Evolutionary conservation across 2,329 filamentous ascomycete genomes (phyloP).

Genomic region (Hypoxylon rubiginosum): DNA sequence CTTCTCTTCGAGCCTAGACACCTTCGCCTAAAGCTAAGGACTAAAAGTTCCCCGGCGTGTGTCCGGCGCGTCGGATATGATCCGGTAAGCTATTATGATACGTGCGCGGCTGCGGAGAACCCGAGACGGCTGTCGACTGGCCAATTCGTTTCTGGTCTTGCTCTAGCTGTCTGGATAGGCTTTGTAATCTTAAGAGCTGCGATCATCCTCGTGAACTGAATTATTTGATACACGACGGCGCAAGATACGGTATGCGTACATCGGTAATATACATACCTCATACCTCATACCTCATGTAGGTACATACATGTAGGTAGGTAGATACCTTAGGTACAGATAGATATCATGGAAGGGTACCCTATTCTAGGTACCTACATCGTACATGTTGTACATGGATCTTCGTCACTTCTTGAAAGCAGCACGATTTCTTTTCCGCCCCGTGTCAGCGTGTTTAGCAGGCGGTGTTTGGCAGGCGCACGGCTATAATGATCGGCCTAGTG

Average conservation of each 20-base stretch:
- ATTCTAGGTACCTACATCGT: neutral
- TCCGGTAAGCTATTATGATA: slow-evolving; percentile 44
- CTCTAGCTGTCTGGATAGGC: neutral
- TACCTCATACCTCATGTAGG: too few relatives aligned
- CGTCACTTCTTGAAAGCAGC: slow-evolving; percentile 36
- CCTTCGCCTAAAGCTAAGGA: slow-evolving; percentile 26
- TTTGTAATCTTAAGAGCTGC: slow-evolving; percentile 3
- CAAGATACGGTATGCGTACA: neutral
- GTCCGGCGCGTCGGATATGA: slow-evolving; percentile 46
- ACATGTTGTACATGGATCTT: slow-evolving; percentile 25
- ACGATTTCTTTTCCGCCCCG: slow-evolving; percentile 20
- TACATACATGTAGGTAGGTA: neutral
- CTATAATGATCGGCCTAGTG: slow-evolving; percentile 26
- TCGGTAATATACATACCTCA: neutral
- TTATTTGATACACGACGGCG: neutral
- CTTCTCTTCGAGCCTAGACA: slow-evolving; percentile 30
- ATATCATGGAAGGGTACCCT: too few relatives aligned
- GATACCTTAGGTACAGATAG: too few relatives aligned
- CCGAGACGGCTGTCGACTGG: slow-evolving; percentile 31
- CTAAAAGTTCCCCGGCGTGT: slow-evolving; percentile 38
- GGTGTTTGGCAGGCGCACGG: slow-evolving; percentile 23
- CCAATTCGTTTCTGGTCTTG: slow-evolving; percentile 7
- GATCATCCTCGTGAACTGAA: neutral
- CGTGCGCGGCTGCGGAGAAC: slow-evolving; percentile 40
- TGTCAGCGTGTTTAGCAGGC: slow-evolving; percentile 1